phyloP scores from a whole-genome alignment of 371 early-diverging fungal genomes.

The Syncephalastrum contaminatum region DNA sequence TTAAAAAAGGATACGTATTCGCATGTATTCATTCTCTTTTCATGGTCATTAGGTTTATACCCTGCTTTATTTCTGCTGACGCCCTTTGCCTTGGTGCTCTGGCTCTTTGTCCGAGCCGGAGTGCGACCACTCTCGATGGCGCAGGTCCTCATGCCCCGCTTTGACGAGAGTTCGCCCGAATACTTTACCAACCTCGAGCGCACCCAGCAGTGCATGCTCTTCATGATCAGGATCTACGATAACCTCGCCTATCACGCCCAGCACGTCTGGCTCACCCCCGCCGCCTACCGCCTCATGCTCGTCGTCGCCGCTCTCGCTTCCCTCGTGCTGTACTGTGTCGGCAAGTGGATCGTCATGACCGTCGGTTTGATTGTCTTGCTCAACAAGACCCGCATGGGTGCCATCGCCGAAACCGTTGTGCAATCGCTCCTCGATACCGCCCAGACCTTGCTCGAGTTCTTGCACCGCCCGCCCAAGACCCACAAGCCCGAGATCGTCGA shows the following conservation, averaged over 20 bases:
- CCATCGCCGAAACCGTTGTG: conserved; percentile 9
- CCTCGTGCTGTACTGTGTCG: conserved; percentile 3
- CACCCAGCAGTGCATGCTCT: conserved; percentile 34
- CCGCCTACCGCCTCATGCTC: conserved; percentile 20
- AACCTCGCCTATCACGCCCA: conserved; percentile 37
- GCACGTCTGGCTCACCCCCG: conserved; percentile 18
- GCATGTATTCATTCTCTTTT: background rate
- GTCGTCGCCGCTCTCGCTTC: conserved; percentile 2
- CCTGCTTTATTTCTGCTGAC: conserved; percentile 19
- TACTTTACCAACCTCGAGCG: conserved; percentile 35
- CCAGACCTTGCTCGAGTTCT: conserved; percentile 5
- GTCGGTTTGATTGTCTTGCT: conserved; percentile 16
- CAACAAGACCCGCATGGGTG: conserved; percentile 22
- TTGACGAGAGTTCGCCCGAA: conserved; percentile 35
- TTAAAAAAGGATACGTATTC: too few species aligned
- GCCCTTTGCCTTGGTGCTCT: conserved; percentile 21
- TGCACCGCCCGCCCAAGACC: conserved; percentile 3
- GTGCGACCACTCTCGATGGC: conserved; percentile 16
- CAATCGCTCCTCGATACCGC: conserved; percentile 9
- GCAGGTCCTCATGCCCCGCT: conserved; percentile 31
- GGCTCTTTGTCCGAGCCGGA: conserved; percentile 24
- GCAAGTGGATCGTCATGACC: conserved; percentile 16
- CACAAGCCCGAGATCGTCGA: conserved; percentile 11
- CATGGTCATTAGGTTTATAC: conserved; percentile 22
- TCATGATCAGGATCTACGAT: conserved; percentile 37